These are phyloP conservation scores for Skeletonema potamos DNA, from an alignment of 108 stramenopile genomes.

Conservation along the genomic window DNA sequence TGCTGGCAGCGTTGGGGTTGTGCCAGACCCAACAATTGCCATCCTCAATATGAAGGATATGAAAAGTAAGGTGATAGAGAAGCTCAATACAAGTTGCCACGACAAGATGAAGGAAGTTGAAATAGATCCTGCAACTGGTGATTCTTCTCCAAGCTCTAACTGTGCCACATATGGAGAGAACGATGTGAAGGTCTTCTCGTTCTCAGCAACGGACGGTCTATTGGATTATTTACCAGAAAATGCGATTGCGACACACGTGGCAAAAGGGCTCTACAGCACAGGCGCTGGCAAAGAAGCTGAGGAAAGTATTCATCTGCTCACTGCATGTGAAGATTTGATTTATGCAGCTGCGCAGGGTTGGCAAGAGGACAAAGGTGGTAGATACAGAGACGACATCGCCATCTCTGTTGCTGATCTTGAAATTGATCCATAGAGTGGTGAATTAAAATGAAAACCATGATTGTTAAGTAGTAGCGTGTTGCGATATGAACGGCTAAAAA, in stretches of 20 bases:
- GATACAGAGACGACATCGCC: conserved; percentile 85
- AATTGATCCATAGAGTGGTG: neutral
- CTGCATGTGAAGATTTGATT: conserved; percentile 71
- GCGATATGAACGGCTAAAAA: neutral
- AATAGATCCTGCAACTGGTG: conserved; percentile 43
- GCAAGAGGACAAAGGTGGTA: conserved; percentile 60
- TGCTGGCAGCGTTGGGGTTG: conserved; percentile 68
- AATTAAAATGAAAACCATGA: neutral
- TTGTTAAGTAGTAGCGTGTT: neutral
- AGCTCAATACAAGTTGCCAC: conserved; percentile 19
- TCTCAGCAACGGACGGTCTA: conserved; percentile 86
- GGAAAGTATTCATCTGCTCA: conserved; percentile 31
- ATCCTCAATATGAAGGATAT: conserved; percentile 57
- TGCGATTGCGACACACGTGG: conserved; percentile 59
- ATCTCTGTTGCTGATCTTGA: conserved; percentile 60
- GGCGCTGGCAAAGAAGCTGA: neutral
- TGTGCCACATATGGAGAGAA: conserved; percentile 41
- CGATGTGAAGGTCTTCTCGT: conserved; percentile 70
- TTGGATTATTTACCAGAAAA: conserved; percentile 66
- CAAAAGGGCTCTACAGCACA: conserved; percentile 53
- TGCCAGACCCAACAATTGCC: conserved; percentile 79
- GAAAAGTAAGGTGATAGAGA: conserved; percentile 26
- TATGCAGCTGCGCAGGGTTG: conserved; percentile 70
- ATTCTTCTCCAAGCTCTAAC: conserved; percentile 2
- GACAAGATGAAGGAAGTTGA: conserved; percentile 14